Evolutionary conservation across 2,329 filamentous ascomycete genomes (phyloP).

Genomic region (Grosmannia penicillata): DNA sequence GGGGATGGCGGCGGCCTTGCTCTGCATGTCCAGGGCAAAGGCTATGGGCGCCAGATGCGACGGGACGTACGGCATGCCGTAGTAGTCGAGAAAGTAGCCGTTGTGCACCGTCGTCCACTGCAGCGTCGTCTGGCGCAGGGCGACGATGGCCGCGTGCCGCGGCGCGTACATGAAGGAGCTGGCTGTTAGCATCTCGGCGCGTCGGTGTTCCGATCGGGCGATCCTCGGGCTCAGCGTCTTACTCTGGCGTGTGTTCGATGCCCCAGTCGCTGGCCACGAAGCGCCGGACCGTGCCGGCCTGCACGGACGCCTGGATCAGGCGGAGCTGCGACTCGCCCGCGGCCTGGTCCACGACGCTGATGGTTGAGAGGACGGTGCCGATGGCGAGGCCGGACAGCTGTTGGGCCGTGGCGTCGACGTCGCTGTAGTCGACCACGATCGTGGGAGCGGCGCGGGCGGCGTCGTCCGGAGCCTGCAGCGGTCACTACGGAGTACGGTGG

Average conservation of each 20-base stretch:
- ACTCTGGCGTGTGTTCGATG: no score
- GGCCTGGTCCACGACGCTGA: not conserved
- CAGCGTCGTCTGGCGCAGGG: conserved; percentile 17
- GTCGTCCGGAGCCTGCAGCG: not conserved
- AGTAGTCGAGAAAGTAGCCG: conserved; percentile 32
- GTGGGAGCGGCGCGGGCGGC: not conserved
- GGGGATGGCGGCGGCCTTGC: conserved; percentile 30
- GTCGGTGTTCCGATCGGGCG: no score
- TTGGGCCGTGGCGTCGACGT: not conserved
- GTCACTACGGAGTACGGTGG: no score
- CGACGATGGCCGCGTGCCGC: not conserved
- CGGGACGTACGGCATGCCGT: conserved; percentile 20
- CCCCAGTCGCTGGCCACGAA: conserved; percentile 29
- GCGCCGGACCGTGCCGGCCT: conserved; percentile 20
- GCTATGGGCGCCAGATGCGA: conserved; percentile 22
- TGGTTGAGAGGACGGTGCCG: no score
- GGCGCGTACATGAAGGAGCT: not conserved
- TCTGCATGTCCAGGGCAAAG: conserved; percentile 27
- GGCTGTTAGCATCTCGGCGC: conserved; percentile 7
- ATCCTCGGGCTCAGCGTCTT: no score
- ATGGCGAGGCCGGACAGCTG: not conserved
- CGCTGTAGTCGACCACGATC: not conserved
- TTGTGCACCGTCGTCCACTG: conserved; percentile 23
- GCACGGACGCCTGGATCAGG: conserved; percentile 27
- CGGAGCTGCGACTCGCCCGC: conserved; percentile 14